phyloP scores from a whole-genome alignment of 371 early-diverging fungal species.

The Mortierella sp. region DNA sequence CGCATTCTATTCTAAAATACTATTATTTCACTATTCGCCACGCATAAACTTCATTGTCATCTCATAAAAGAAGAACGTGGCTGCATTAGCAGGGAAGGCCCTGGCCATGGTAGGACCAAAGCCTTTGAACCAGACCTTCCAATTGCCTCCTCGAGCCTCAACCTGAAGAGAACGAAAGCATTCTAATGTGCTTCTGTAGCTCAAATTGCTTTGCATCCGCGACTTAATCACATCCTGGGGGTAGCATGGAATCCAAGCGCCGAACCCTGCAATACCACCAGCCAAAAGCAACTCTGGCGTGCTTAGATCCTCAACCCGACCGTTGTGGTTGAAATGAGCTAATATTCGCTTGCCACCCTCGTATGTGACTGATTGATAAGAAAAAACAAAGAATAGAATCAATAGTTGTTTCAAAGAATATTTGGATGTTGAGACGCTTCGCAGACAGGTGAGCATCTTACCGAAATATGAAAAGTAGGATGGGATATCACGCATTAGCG shows the following conservation, averaged over 20 bases:
- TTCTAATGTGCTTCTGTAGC: conserved; percentile 56
- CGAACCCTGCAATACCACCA: conserved; percentile 88
- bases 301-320: conserved; percentile 60
- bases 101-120: conserved; percentile 89
- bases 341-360: conserved; percentile 73
- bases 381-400: not conserved
- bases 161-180: conserved; percentile 64
- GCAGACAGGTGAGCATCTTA: conserved; percentile 29
- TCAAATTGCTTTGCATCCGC: conserved; percentile 73
- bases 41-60: conserved; percentile 73
- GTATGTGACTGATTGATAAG: conserved; percentile 71
- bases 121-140: conserved; percentile 81
- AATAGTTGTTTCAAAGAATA: not conserved
- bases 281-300: conserved; percentile 80
- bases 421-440: too few relatives aligned
- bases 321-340: conserved; percentile 63
- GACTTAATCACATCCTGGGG: conserved; percentile 94
- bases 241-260: conserved; percentile 89
- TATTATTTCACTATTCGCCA: conserved; percentile 24
- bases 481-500: conserved; percentile 88
- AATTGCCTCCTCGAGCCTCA: conserved; percentile 62
- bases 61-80: conserved; percentile 87
- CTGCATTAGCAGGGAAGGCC: conserved; percentile 94
- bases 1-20: too few relatives aligned
- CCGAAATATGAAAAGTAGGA: conserved; percentile 89